phyloP scores from a whole-genome alignment of 176 grass and related monocot species.

The Juncus inflexus region DNA sequence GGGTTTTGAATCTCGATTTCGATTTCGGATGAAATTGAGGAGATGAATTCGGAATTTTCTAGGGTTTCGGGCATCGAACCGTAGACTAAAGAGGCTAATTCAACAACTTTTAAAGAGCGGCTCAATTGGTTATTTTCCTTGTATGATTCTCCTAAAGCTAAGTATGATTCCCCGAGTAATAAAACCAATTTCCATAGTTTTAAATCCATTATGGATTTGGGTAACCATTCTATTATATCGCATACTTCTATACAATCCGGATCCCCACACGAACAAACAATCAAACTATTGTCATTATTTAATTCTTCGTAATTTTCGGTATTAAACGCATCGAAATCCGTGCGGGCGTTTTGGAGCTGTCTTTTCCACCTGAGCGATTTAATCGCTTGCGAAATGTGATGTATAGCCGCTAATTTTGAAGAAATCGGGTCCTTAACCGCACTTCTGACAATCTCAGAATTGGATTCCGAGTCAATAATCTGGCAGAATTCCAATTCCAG shows the following conservation, averaged over 20 bases:
- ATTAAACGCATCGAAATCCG: conserved; percentile 32
- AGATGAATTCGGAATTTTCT: conserved; percentile 72
- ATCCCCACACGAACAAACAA: conserved; percentile 80
- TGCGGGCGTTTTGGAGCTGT: conserved; percentile 62
- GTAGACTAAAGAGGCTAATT: conserved; percentile 88
- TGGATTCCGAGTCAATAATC: conserved; percentile 31
- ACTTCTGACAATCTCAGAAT: conserved; percentile 30
- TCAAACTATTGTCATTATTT: conserved; percentile 49
- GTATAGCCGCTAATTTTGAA: conserved; percentile 96
- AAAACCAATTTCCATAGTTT: conserved; percentile 99
- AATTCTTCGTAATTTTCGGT: conserved; percentile 34
- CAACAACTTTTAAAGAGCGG: conserved; percentile 80
- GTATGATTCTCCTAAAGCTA: conserved; percentile 80
- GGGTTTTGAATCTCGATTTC: conserved; percentile 7
- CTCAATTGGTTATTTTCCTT: conserved; percentile 72
- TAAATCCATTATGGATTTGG: conserved; percentile 88
- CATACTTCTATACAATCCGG: conserved; percentile 95
- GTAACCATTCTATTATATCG: conserved; percentile 91
- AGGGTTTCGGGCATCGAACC: conserved; percentile 95
- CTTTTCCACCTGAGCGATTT: conserved; percentile 96
- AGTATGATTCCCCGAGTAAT: conserved; percentile 96
- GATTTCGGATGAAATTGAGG: conserved; percentile 54
- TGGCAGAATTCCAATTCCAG: conserved; percentile 68
- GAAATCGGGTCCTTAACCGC: conserved; percentile 78
- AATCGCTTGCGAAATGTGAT: conserved; percentile 93